phyloP scores from a whole-genome alignment of 805 yeast genomes.

The Candida tibetensis region DNA sequence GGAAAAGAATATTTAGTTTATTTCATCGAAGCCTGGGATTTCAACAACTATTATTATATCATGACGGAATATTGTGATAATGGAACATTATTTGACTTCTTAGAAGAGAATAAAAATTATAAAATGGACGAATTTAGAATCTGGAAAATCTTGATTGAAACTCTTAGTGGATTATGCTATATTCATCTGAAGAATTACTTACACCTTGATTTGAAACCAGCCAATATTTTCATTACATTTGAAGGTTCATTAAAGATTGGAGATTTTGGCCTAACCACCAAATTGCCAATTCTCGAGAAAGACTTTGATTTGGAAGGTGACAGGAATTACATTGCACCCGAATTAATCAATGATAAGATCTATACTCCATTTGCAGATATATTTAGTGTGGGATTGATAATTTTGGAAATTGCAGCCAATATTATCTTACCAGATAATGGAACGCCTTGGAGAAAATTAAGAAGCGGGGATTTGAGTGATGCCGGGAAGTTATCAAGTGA shows the following conservation, averaged over 20 bases:
- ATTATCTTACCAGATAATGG: slow-evolving; percentile 95
- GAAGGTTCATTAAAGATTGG: slow-evolving; percentile 94
- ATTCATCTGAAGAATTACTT: slow-evolving; percentile 73
- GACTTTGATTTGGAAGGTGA: slow-evolving; percentile 94
- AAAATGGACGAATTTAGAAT: slow-evolving; percentile 94
- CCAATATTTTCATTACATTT: slow-evolving; percentile 89
- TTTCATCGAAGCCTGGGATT: slow-evolving; percentile 84
- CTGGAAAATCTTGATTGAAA: slow-evolving; percentile 91
- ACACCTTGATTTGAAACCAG: slow-evolving; percentile 93
- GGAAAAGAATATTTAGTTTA: slow-evolving; percentile 78
- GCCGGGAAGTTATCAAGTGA: slow-evolving; percentile 77
- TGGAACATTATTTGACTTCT: slow-evolving; percentile 80
- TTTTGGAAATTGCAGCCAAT: slow-evolving; percentile 95
- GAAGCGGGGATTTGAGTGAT: slow-evolving; percentile 93
- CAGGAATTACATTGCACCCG: slow-evolving; percentile 97
- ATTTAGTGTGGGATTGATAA: slow-evolving; percentile 88
- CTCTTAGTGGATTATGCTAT: slow-evolving; percentile 72
- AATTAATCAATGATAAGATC: slow-evolving; percentile 73
- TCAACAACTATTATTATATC: slow-evolving; percentile 70
- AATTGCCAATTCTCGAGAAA: slow-evolving; percentile 61
- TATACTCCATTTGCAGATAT: slow-evolving; percentile 93
- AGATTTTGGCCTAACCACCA: slow-evolving; percentile 93
- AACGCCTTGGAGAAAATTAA: slow-evolving; percentile 89
- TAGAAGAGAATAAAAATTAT: slow-evolving; percentile 69
- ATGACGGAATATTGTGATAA: slow-evolving; percentile 96